These are phyloP conservation scores for Tritrichomonas musculus DNA, from an alignment of 208 protist species.

Conservation along the genomic window DNA sequence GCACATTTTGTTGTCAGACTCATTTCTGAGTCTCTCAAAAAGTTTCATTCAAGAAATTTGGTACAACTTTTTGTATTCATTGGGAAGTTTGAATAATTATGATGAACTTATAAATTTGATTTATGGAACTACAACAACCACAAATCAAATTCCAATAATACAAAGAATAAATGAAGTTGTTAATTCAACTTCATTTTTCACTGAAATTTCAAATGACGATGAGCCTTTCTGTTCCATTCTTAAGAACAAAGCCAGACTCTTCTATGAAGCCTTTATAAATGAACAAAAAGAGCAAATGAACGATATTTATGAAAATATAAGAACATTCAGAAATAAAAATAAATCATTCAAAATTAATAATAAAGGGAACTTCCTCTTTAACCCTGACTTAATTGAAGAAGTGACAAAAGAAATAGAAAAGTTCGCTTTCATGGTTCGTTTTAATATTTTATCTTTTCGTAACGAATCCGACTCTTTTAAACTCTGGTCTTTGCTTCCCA, in stretches of 20 bases:
- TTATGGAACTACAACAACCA: not conserved
- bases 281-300: not conserved
- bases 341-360: not conserved
- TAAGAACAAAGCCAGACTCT: not conserved
- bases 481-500: not conserved
- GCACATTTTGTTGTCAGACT: not conserved
- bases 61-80: not conserved
- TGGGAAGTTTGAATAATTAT: not conserved
- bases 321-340: not conserved
- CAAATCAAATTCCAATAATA: no score
- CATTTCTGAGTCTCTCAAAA: not conserved
- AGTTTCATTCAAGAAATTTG: not conserved
- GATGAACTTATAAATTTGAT: not conserved
- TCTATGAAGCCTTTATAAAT: not conserved
- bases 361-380: not conserved
- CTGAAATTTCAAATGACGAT: not conserved
- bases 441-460: not conserved
- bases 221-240: not conserved
- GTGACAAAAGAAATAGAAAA: not conserved
- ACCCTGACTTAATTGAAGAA: no score
- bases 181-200: not conserved
- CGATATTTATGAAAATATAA: not conserved
- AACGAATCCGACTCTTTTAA: not conserved
- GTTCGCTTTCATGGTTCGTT: not conserved
- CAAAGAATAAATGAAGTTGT: not conserved